Evolutionary conservation across 495 filamentous ascomycete genomes (phyloP), one percentile per base, ranked within the genome.

Genomic region (Penicillium robsamsonii): DNA sequence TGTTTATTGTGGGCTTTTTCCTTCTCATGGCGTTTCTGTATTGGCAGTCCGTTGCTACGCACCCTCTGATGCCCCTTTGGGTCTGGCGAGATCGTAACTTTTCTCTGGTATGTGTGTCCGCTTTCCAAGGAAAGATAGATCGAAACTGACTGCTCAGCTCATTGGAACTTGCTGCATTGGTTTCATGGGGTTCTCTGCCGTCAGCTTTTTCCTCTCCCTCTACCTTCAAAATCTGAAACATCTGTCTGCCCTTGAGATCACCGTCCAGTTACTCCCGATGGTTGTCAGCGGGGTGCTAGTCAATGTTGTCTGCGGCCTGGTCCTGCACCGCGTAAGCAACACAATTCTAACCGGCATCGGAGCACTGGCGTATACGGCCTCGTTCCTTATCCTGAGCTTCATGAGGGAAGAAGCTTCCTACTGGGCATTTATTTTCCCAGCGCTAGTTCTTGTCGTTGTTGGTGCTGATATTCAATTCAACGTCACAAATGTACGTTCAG

Each of bases 1-100:
- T 91, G 5, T 81, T 92, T 38, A 78, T 85, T 20, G 69, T 87
- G 12, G 83, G 86, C 2, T 40, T 88, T 25, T 49, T 84, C 10
- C 65, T 90, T 5, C 75, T 90, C 6, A 73, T 58, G 0, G 60
- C 71, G 2, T 92, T 92, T 58, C 62, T 86, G 20, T 66, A 75
- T 35, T 91, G 87, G 87, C 85, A 92, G 46, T 70, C 68, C 2
- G 25, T 68, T 17, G 67, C 66, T 8, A 37, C 50, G 13, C 18
- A 69, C 31, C 61, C 74, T 10, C 48, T 76, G 38, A 71, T 76
- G 68, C 74, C 74, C 3, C 58, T 75, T 15, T 63, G 63, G 61
- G 59, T 75, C 6, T 75, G 73, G 73, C 59, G 62, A 49, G 70
- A 75, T 42, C 70, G 67, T 7, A 70, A 74, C 38, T 75, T 75